phyloP scores from a whole-genome alignment of 176 grass and related monocot species.

The Oryza australiensis region DNA sequence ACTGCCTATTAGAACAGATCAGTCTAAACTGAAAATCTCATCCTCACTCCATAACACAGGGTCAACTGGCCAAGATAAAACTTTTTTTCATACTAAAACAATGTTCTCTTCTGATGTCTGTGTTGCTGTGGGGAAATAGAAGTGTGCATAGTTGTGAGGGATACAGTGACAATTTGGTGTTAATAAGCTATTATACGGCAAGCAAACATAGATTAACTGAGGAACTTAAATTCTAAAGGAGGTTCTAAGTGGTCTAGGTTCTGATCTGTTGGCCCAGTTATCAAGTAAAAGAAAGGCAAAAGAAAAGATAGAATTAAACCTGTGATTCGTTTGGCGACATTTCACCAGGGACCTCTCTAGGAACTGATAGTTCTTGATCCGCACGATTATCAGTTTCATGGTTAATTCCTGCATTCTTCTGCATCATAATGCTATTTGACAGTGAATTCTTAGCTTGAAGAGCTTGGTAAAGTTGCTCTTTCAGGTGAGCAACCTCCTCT shows the following conservation, averaged over 20 bases:
- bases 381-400: slow-evolving; percentile 39
- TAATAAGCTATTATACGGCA: background rate
- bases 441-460: slow-evolving; percentile 56
- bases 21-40: background rate
- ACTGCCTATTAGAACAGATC: background rate
- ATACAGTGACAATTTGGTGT: background rate
- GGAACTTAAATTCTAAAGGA: background rate
- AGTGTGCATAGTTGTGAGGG: background rate
- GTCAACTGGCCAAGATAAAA: background rate
- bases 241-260: background rate
- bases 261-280: slow-evolving; percentile 3
- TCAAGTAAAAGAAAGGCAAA: slow-evolving; percentile 26
- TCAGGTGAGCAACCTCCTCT: slow-evolving; percentile 67
- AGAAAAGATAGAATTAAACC: slow-evolving; percentile 39
- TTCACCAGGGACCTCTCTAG: slow-evolving; percentile 45
- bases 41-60: background rate
- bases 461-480: slow-evolving; percentile 70
- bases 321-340: slow-evolving; percentile 44
- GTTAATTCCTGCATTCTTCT: slow-evolving; percentile 45
- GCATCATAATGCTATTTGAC: slow-evolving; percentile 41
- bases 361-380: slow-evolving; percentile 46
- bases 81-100: background rate
- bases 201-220: background rate
- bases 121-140: background rate
- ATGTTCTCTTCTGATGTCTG: slow-evolving; percentile 8